Conservation (phyloP, 2,329 filamentous ascomycete genomes). For the Plenodomus lindquistii region DNA sequence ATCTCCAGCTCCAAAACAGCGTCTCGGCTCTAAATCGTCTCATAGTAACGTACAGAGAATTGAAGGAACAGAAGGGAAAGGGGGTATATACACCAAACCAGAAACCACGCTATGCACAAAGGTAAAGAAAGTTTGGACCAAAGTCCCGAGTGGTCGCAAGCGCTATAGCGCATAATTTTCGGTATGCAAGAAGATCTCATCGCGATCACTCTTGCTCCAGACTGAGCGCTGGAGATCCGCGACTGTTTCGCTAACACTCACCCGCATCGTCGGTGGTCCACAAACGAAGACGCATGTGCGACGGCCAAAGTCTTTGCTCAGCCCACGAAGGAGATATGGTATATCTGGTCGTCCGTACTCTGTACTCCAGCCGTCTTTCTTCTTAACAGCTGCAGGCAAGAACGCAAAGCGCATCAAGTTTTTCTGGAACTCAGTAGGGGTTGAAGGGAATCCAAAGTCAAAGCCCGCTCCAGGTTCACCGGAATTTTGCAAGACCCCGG, state of each 20-base stretch:
- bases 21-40: background rate
- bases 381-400: constrained; percentile 58
- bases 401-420: constrained; percentile 90
- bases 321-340: constrained; percentile 80
- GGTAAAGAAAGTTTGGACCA: constrained; percentile 6
- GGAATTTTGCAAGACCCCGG: constrained; percentile 45
- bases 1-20: background rate
- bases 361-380: constrained; percentile 79
- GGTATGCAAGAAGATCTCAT: constrained; percentile 92
- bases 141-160: constrained; percentile 2
- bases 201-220: constrained; percentile 74
- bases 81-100: constrained; percentile 24
- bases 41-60: background rate
- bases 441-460: constrained; percentile 73
- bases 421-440: constrained; percentile 86
- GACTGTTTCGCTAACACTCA: constrained; percentile 84
- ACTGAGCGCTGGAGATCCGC: constrained; percentile 81
- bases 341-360: constrained; percentile 92
- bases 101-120: constrained; percentile 34
- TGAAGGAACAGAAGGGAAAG: constrained; percentile 12
- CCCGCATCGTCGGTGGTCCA: constrained; percentile 82
- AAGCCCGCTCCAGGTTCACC: constrained; percentile 36
- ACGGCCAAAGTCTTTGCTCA: constrained; percentile 79
- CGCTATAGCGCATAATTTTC: constrained; percentile 87
- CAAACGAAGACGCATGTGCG: constrained; percentile 91